Conservation (phyloP, 2,329 filamentous ascomycete genomes). For the Pseudogymnoascus sp. region DNA sequence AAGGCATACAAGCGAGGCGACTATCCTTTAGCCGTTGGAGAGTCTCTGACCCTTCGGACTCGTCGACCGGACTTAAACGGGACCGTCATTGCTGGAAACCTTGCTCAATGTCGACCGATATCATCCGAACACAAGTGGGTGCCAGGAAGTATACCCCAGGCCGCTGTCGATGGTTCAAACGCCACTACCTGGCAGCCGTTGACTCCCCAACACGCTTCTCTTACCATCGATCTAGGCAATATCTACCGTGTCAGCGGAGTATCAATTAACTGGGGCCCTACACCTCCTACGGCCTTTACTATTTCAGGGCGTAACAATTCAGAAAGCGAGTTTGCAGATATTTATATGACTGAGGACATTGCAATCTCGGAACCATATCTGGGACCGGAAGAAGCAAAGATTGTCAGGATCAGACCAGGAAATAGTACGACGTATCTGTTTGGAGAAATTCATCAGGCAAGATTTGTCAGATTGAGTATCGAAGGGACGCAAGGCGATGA, state of each 20-base stretch:
- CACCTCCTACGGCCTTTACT: slow-evolving; percentile 14
- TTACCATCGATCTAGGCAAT: slow-evolving; percentile 43
- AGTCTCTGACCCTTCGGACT: slow-evolving; percentile 41
- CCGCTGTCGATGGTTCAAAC: slow-evolving; percentile 53
- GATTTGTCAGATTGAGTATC: too few relatives aligned
- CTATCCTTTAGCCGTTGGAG: slow-evolving; percentile 35
- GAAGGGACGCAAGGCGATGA: too few relatives aligned
- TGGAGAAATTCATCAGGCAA: too few relatives aligned
- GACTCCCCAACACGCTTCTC: slow-evolving; percentile 38
- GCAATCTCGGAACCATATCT: slow-evolving; percentile 17
- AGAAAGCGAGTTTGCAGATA: slow-evolving; percentile 10
- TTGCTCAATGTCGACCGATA: slow-evolving; percentile 49
- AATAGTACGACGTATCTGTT: too few relatives aligned
- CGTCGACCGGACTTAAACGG: slow-evolving; percentile 42
- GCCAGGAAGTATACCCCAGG: slow-evolving; percentile 56
- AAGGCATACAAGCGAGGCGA: slow-evolving; percentile 27
- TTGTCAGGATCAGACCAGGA: too few relatives aligned
- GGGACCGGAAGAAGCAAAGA: neutral
- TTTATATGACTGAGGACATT: slow-evolving; percentile 14
- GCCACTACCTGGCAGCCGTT: slow-evolving; percentile 57
- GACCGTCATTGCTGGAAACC: slow-evolving; percentile 42
- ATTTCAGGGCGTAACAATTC: slow-evolving; percentile 14
- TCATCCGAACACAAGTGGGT: slow-evolving; percentile 35
- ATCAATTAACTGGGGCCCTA: slow-evolving; percentile 12
- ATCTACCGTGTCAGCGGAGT: slow-evolving; percentile 20